Base-by-base conservation (phyloP, 139 green algal genomes). In the Picochlorum sp. region DNA sequence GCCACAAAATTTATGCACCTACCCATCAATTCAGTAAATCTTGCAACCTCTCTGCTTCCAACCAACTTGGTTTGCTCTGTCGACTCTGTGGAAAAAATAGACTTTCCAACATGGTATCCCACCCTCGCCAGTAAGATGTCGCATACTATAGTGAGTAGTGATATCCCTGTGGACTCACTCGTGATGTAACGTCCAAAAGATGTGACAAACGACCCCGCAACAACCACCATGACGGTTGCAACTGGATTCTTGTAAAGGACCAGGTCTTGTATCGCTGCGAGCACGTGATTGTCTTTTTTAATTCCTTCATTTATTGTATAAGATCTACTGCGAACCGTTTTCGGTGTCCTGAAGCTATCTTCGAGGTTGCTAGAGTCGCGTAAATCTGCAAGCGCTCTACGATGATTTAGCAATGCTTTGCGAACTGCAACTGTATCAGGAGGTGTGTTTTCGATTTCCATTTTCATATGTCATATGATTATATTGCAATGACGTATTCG, bases 191-290 rank as follows among this genome's bases (percentile, higher is more conserved):
- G 46, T 28, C 46, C 45, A 4, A 34, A 41, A 0, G 62, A 37
- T 30, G 71, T 28, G 37, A 24, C 13, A 47, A 75, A 54, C 11
- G 14, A 46, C 50, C 61, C 60, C 24, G 16, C 61, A 6, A 38
- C n/a, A 2, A 44, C 52, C 2, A 28, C 54, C 52, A 66, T 18
- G 41, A 65, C 47, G 6, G 69, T 69, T 30, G 69, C 20, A n/a
- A 64, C 20, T 28, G 69, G 62, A 50, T 71, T 75, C 38, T 49
- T 63, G 49, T 75, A 71, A 15, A 71, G 62, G 28, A 75, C 37
- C 14, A 75, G 45, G 23, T 75, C 68, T 8, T 58, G 11, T 16
- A 65, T 26, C 20, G 58, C 61, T 32, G 11, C 5, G 23, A 59
- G 23, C 51, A 37, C 51, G 13, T 7, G 21, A 34, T 38, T 11